A percentile compares a stretch with the other conserved stretches of the same genome.
Conservation (phyloP, 805 yeast genomes). For the Metschnikowia corniflorae region DNA sequence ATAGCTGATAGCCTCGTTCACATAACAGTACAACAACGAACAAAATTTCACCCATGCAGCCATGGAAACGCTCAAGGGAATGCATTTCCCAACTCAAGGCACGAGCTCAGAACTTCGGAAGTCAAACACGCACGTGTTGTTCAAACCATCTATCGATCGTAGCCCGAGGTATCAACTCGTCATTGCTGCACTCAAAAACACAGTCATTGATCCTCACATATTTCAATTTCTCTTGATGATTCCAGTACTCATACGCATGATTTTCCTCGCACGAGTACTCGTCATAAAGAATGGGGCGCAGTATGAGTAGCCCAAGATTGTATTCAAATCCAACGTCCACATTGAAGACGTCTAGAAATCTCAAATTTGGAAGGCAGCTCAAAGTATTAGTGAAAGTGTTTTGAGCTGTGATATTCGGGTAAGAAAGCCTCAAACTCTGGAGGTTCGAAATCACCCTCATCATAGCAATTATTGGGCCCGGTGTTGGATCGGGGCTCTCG, state of each 20-base stretch:
- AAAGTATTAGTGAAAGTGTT: constrained; percentile 23
- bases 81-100: too few relatives aligned
- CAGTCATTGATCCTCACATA: constrained; percentile 50
- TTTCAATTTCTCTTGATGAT: constrained; percentile 24
- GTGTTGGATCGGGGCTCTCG: constrained; percentile 27
- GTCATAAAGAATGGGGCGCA: constrained; percentile 52
- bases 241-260: constrained; percentile 42
- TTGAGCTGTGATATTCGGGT: constrained; percentile 8
- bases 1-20: too few relatives aligned
- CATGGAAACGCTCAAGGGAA: too few relatives aligned
- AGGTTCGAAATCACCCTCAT: constrained; percentile 21
- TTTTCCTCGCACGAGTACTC: constrained; percentile 57
- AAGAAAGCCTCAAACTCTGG: constrained; percentile 40
- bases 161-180: constrained; percentile 36
- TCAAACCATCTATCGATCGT: constrained; percentile 49
- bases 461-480: constrained; percentile 12
- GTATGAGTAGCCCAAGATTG: constrained; percentile 50
- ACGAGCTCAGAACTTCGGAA: too few relatives aligned
- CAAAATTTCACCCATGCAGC: too few relatives aligned
- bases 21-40: too few relatives aligned
- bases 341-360: constrained; percentile 45
- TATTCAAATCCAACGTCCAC: constrained; percentile 51
- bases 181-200: constrained; percentile 39
- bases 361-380: constrained; percentile 21
- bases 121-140: constrained; percentile 19